Base-by-base conservation (phyloP, 2,329 filamentous ascomycete genomes). In the Periconia sp. region DNA sequence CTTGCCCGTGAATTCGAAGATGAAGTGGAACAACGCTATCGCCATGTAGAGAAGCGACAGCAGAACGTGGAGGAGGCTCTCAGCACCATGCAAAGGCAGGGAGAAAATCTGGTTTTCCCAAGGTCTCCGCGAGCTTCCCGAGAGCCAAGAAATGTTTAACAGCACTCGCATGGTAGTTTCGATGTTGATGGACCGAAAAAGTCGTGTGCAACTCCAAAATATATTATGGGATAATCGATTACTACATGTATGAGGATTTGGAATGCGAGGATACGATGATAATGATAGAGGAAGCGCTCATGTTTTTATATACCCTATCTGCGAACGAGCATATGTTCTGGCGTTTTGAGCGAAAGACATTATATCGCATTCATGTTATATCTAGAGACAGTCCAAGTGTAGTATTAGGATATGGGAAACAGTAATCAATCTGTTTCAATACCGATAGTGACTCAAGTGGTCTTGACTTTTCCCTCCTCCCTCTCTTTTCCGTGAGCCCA, bases 11-110 rank as follows among this genome's bases (percentile, higher is more conserved):
- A 74, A 2, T 84, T 85, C 56, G 85, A 87, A 61, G 63, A 73
- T 2, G 79, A 85, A 60, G 74, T 87, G 40, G 78, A 77, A 55
- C 70, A 76, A 52, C 77, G 84, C n/a, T 75, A 86, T 61, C 72
- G 78, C 8, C 62, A 72, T 41, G 78, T 86, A 2, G 71, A 77
- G 50, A 76, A 75, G 50, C 81, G 82, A 59, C 77, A 76, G 43
- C 66, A 69, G 15, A 70, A 79, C 18, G 76, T 85, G 6, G 74
- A 80, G 35, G 68, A 69, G n/a, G 79, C 82, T 30, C 66, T 85
- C 58, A 69, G 69, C 9, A 78, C 73, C 55, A 84, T 87, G 81
- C 82, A 79, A 66, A 72, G 73, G 37, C 81, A 79, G 41, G 85
- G 85, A 6, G 74, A 76, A 18, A 77, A 77, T 33, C 76, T 87